A percentile compares a stretch with the other conserved stretches of the same genome.
Evolutionary conservation across 176 grass and related monocot species (phyloP).

Genomic region (Dendrocalamus sinicus): DNA sequence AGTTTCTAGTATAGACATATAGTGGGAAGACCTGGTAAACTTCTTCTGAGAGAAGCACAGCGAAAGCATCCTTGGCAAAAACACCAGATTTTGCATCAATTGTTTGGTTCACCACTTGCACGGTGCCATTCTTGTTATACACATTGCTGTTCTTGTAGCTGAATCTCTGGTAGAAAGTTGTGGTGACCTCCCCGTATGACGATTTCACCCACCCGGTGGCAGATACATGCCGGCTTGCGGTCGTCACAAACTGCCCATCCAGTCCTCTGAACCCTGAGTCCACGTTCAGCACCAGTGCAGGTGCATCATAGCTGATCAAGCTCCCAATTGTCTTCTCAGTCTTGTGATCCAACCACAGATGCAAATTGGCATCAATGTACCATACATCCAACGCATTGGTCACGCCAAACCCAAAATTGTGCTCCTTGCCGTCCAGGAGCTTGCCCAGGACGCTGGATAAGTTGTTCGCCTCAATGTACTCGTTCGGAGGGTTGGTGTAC

Average conservation of each 20-base stretch:
- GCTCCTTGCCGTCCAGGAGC: conserved; percentile 63
- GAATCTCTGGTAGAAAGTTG: conserved; percentile 51
- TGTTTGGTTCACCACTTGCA: conserved; percentile 53
- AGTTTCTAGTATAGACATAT: conserved; percentile 42
- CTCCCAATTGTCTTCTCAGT: conserved; percentile 34
- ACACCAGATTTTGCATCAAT: conserved; percentile 51
- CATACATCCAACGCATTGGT: conserved; percentile 73
- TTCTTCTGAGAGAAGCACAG: conserved; percentile 36
- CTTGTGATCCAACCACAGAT: conserved; percentile 83
- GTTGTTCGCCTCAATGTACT: background rate
- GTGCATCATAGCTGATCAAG: conserved; percentile 44
- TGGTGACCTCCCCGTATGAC: conserved; percentile 44
- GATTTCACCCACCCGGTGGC: conserved; percentile 53
- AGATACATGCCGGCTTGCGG: conserved; percentile 32
- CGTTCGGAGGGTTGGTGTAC: conserved; percentile 88
- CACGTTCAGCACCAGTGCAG: background rate
- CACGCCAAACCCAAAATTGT: conserved; percentile 80
- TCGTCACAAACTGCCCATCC: conserved; percentile 51
- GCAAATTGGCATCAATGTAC: conserved; percentile 89
- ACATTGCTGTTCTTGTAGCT: conserved; percentile 42
- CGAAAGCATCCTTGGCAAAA: conserved; percentile 32
- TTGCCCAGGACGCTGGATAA: conserved; percentile 46
- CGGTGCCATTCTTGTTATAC: conserved; percentile 32
- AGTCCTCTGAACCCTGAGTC: conserved; percentile 39
- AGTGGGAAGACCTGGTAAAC: conserved; percentile 47